Percentiles rank a stretch among this genome's conserved stretches.
Conservation (phyloP, 2,329 filamentous ascomycete genomes). For the Diplodia sapinea region DNA sequence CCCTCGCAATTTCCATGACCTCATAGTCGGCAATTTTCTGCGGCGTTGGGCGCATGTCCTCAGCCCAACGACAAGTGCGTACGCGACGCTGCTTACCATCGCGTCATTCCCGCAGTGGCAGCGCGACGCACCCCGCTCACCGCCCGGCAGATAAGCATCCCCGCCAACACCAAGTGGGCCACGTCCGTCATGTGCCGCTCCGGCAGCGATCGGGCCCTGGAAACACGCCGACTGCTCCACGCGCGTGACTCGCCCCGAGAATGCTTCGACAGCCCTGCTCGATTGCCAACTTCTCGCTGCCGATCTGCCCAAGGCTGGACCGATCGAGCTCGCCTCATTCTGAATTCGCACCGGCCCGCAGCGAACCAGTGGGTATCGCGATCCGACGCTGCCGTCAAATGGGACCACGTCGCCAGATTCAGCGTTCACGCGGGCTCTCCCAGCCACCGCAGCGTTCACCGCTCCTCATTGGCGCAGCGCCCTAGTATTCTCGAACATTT, state of each 20-base stretch:
- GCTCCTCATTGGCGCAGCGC: not conserved
- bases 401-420: slow-evolving; percentile 2
- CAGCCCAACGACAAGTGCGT: not conserved
- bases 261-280: slow-evolving; percentile 5
- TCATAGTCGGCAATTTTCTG: not conserved
- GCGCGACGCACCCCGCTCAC: not conserved
- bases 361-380: slow-evolving; percentile 15
- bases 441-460: not conserved
- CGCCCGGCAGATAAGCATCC: slow-evolving; percentile 28
- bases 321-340: slow-evolving; percentile 15
- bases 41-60: not conserved
- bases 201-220: slow-evolving; percentile 4
- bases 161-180: slow-evolving; percentile 22
- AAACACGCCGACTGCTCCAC: slow-evolving; percentile 22
- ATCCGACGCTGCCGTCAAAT: not conserved
- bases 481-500: not conserved
- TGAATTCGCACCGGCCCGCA: slow-evolving; percentile 20
- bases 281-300: not conserved
- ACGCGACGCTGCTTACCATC: not conserved
- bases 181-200: slow-evolving; percentile 9
- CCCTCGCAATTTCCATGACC: not conserved
- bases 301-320: not conserved
- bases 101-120: slow-evolving; percentile 20
- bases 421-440: not conserved
- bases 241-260: slow-evolving; percentile 13